A percentile compares a stretch with the other conserved stretches of the same genome.
phyloP scores from a whole-genome alignment of 2,329 filamentous ascomycete genomes.

The Colletotrichum sp. region DNA sequence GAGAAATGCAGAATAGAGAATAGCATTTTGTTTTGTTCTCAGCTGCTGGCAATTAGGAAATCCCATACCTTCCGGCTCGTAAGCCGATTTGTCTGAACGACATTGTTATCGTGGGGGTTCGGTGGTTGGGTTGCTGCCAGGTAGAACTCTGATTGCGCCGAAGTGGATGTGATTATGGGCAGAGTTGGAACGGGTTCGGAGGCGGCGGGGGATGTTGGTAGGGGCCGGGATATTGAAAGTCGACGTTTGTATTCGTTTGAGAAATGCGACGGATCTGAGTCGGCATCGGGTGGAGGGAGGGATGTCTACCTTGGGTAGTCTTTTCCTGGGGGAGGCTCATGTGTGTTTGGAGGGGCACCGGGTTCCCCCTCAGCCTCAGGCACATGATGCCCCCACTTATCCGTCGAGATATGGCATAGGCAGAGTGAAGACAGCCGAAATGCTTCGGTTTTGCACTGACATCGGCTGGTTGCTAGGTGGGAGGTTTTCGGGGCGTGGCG shows the following conservation, averaged over 20 bases:
- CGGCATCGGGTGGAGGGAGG: neutral
- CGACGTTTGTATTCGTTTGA: neutral
- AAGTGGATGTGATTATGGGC: neutral
- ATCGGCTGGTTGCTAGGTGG: neutral
- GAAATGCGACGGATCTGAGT: conserved; percentile 4
- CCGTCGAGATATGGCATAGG: neutral
- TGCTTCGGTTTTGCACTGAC: conserved; percentile 1
- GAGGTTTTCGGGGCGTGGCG: neutral
- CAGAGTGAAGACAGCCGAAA: neutral
- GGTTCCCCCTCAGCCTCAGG: neutral
- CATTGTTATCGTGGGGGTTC: neutral
- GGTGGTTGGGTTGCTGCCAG: neutral
- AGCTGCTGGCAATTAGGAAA: neutral
- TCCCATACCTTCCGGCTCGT: conserved; percentile 11
- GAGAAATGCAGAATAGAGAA: neutral
- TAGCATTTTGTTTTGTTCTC: neutral
- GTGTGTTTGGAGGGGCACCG: neutral
- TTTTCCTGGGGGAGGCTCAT: neutral
- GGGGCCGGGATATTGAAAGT: neutral
- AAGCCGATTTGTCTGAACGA: neutral
- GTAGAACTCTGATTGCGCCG: neutral
- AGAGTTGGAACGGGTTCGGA: neutral
- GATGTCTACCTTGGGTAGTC: neutral
- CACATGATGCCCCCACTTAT: neutral
- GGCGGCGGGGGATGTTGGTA: neutral